These are phyloP conservation scores for Canavalia ensiformis DNA, from an alignment of 306 rosid species.

Conservation along the genomic window DNA sequence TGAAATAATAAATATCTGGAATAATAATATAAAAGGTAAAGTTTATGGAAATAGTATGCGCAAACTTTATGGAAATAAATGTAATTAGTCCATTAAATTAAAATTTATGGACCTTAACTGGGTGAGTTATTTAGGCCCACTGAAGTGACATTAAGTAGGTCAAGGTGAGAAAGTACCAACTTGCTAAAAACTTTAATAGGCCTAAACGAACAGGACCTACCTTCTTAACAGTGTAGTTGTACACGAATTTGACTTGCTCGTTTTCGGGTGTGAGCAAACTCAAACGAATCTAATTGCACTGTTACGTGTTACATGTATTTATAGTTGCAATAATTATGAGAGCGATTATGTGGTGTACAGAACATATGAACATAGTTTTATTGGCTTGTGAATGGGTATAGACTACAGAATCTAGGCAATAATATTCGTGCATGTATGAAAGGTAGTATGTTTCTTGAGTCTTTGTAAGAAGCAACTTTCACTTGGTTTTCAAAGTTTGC, in stretches of 20 bases:
- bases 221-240: background rate
- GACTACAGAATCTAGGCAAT: constrained; percentile 12
- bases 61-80: background rate
- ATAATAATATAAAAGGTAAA: background rate
- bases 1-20: background rate
- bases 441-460: background rate
- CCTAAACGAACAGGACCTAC: background rate
- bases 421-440: background rate
- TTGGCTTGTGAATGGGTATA: background rate
- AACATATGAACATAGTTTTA: constrained; percentile 3
- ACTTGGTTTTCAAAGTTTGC: background rate
- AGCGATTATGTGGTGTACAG: background rate
- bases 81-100: background rate
- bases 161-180: background rate
- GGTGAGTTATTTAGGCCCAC: background rate
- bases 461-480: background rate
- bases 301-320: background rate
- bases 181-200: background rate
- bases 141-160: no score
- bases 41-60: no score
- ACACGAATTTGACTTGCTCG: constrained; percentile 9
- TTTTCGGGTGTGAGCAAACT: background rate
- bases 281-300: background rate
- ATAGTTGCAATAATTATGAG: background rate
- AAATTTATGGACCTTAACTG: background rate